Base-by-base conservation (phyloP, 2,329 filamentous ascomycete genomes). In the Fusarium solani-melongenae region DNA sequence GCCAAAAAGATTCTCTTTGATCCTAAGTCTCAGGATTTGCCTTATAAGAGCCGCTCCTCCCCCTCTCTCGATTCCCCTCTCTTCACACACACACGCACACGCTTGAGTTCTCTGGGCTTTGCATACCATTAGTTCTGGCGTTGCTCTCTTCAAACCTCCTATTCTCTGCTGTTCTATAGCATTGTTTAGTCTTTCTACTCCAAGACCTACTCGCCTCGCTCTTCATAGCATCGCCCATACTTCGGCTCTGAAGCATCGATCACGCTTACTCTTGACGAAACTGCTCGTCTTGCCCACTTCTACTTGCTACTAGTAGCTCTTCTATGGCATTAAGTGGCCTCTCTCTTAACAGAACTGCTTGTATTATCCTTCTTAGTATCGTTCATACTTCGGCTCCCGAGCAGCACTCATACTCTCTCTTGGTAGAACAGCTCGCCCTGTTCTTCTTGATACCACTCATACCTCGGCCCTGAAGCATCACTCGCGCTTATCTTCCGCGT, bases 71-170 rank as follows among this genome's bases (percentile, higher is more conserved):
- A 17, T 27, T 17, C 41, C 9, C 15, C 20, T 8, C 22, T 10
- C 41, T 46, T 4, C 22, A 46, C 20, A 27, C 14, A 44, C 20
- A 44, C n/a, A 20, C 38, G 6, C 20, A 44, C 41, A 46, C 20
- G 1, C 5, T n/a, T n/a, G 14, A 15, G 7, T 15, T 27, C 8
- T 46, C 41, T 27, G 22, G 14, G 27, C 22, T 46, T 46, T 46
- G 5, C 22, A 3, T 17, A 27, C 8, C 22, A 10, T 2, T 5
- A 17, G 14, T 27, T 46, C 22, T 17, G 17, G 1, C 8, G 5
- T 46, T 46, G 5, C 22, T 17, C 14, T 27, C 9, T 10, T 46
- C 0, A 8, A 17, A 11, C 8, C 0, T 27, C 0, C 2, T 10
- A 27, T 46, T 17, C 8, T 27, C 5, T 11, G 22, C 14, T 15